phyloP scores from a whole-genome alignment of 1,284 basidiomycete species.

The Lentinula novae-zelandiae region DNA sequence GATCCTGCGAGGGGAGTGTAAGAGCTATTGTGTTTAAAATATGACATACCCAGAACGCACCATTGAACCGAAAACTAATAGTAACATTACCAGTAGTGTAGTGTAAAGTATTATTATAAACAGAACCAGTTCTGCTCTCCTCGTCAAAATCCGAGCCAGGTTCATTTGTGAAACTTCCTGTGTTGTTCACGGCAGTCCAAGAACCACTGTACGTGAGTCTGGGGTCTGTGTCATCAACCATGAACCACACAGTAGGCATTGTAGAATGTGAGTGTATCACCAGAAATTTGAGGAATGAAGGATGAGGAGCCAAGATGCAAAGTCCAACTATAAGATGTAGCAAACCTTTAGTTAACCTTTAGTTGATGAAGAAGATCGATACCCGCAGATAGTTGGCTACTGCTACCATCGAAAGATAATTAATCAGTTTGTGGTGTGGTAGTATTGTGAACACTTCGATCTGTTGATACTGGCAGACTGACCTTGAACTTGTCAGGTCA shows the following conservation, averaged over 20 bases:
- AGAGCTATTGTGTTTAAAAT: not conserved
- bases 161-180: not conserved
- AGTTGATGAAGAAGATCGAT: not conserved
- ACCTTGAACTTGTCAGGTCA: too few species aligned
- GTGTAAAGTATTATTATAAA: conserved; percentile 5
- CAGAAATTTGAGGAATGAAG: not conserved
- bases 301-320: not conserved
- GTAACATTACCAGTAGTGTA: not conserved
- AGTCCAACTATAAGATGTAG: too few species aligned
- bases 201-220: not conserved
- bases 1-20: not conserved
- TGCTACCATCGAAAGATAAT: too few species aligned
- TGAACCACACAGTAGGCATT: conserved; percentile 8
- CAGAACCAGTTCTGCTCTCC: not conserved
- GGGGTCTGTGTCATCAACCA: conserved; percentile 7
- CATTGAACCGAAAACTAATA: conserved; percentile 7
- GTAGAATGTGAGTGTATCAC: not conserved
- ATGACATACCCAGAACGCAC: not conserved
- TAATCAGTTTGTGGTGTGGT: too few species aligned
- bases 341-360: too few species aligned
- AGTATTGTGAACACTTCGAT: too few species aligned
- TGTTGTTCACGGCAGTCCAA: not conserved
- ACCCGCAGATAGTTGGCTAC: too few species aligned
- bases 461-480: too few species aligned
- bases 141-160: not conserved